Evolutionary conservation across 768 basidiomycete genomes (phyloP), one percentile per base, ranked within the genome.

Genomic region (Lyophyllum atratum): DNA sequence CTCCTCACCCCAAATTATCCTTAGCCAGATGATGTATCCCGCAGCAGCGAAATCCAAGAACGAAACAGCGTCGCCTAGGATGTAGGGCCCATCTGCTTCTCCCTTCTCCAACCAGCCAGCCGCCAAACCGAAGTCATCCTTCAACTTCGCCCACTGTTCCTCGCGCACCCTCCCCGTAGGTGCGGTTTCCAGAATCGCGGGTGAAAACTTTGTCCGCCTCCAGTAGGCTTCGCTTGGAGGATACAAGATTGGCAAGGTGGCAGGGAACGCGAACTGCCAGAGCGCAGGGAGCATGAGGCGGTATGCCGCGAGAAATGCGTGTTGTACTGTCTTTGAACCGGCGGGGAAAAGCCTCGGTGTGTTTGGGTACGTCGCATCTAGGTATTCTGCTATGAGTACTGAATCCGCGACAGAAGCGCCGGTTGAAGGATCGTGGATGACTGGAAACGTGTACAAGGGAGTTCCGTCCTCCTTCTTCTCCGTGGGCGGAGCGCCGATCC

Each of bases 381-480:
- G 78, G 55, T 82, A 82, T 55, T 70, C 68, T 0, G 79, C 78
- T 49, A 82, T 82, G 17, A 64, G 63, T 53, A 72, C 68, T 5
- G 77, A 78, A 51, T 83, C 79, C 0, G 77, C 33, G 25, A 80
- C 22, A 53, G 71, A 63, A 12, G 54, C 59, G 1, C 68, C 66
- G 5, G 72, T 79, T 31, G 64, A 65, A 25, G 74, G 70, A 52
- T 81, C 79, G 46, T 71, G 62, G 53, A 78, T 75, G 42, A 73
- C 73, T 28, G 80, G 80, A 26, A 79, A 55, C 15, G 77, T 78
- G 63, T 78, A 79, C 26, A n/a, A 3, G 14, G 46, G 33, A 15
- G 26, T 34, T 45, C 29, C 17, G 29, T 31, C 45, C 29, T 44
- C 21, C 40, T 19, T 22, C 24, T 10, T 44, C 22, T 24, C 22